Evolutionary conservation across 176 grass and related monocot species (phyloP).

Genomic region (Oryza longistaminata): DNA sequence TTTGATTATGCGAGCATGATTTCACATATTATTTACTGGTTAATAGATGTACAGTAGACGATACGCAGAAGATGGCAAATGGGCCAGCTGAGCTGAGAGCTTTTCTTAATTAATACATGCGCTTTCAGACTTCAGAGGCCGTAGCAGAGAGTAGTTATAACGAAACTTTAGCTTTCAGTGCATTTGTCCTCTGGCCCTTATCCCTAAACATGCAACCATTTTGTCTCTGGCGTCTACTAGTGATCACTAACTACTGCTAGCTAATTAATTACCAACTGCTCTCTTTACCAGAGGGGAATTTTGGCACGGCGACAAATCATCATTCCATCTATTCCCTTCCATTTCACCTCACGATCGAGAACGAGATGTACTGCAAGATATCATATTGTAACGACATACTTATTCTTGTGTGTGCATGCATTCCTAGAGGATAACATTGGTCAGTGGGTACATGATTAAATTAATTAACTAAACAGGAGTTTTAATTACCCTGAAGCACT

Average conservation of each 20-base stretch:
- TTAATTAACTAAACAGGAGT: neutral
- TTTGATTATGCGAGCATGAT: neutral
- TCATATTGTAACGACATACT: neutral
- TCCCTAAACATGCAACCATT: slow-evolving; percentile 61
- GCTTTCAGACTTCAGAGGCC: slow-evolving; percentile 7
- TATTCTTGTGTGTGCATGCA: neutral
- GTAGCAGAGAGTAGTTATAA: slow-evolving; percentile 37
- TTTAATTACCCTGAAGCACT: neutral
- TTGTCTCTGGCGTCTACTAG: slow-evolving; percentile 45
- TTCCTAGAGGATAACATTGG: slow-evolving; percentile 39
- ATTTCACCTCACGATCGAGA: slow-evolving; percentile 45
- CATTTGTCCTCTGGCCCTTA: slow-evolving; percentile 62
- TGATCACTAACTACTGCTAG: neutral
- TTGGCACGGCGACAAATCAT: slow-evolving; percentile 41
- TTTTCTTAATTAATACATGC: slow-evolving; percentile 47
- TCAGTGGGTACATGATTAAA: neutral
- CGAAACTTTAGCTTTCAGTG: slow-evolving; percentile 45
- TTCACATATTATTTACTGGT: neutral
- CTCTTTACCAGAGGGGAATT: slow-evolving; percentile 34
- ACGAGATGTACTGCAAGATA: slow-evolving; percentile 25
- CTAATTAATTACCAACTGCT: slow-evolving; percentile 32
- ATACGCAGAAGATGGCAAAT: neutral
- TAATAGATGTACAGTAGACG: neutral
- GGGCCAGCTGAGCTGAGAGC: slow-evolving; percentile 34
- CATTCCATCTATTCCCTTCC: slow-evolving; percentile 54